Base-by-base conservation (phyloP, 768 basidiomycete species). In the Lentinula sp. region DNA sequence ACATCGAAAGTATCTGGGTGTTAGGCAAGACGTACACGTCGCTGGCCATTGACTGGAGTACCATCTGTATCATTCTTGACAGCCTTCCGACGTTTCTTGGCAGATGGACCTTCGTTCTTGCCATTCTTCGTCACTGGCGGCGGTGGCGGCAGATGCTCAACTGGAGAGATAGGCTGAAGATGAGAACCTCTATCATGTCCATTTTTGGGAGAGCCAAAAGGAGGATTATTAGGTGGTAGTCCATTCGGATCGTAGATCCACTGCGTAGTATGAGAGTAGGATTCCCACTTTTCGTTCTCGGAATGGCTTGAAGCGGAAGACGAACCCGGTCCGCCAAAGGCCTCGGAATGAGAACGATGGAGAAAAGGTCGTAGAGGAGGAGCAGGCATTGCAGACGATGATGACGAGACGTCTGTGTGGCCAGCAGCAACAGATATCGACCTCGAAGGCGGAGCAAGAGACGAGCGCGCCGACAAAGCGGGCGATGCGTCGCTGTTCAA, bases 401-500 rank as follows among this genome's bases (percentile, higher is more conserved):
- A 52, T 18, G 59, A 49, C 31, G 59, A 60, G 34, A 60, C 59
- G 50, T 60, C 59, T 51, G 35, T 31, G 37, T 60, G 59, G n/a
- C 34, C 45, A 48, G 46, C 45, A 50, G 58, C 35, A 35, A 56
- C 48, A 23, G 61, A 61, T 31, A 61, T 61, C 46, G 37, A 60
- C 61, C 15, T 61, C 73, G 70, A 61, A 35, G 73, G 62, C 48
- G 70, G 61, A 57, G 71, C 59, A 68, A 70, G 73, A 50, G 71
- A 69, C 54, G 75, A 66, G 35, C 71, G 71, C 64, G 71, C 64
- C 21, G 72, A 68, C 60, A 72, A 62, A 50, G 77, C 70, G 21
- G 77, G 75, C 35, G 77, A 73, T 46, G 87, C 81, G 65, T 88
- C 85, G 75, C 90, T 84, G 75, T 91, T 91, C 74, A 91, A 84